Evolutionary conservation across 1,284 basidiomycete genomes (phyloP).

Genomic region (Microbotryomycetes sp.): DNA sequence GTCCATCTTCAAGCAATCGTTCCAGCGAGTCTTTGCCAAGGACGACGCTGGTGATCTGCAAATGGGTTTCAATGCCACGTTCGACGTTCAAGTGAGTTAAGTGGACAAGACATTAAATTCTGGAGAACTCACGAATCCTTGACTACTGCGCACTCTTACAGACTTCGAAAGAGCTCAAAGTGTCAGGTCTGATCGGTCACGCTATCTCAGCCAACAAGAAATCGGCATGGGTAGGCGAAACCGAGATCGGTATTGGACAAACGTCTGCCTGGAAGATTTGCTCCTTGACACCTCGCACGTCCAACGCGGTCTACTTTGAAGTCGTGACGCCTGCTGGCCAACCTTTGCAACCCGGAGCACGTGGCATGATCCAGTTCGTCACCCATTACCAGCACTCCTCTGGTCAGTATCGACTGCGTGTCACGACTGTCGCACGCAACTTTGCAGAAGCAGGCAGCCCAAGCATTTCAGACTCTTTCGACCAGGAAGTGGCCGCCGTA

Average conservation of each 20-base stretch:
- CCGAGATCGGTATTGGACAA: slow-evolving; percentile 97
- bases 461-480: slow-evolving; percentile 86
- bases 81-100: slow-evolving; percentile 78
- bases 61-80: slow-evolving; percentile 99
- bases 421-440: slow-evolving; percentile 93
- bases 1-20: slow-evolving; percentile 97
- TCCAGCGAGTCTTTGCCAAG: slow-evolving; percentile 88
- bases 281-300: slow-evolving; percentile 77
- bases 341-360: slow-evolving; percentile 80
- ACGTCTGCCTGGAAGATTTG: slow-evolving; percentile 99
- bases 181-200: slow-evolving; percentile 96
- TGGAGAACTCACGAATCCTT: neutral
- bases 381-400: slow-evolving; percentile 98
- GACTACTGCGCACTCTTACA: slow-evolving; percentile 41
- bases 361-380: slow-evolving; percentile 95
- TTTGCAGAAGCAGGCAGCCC: slow-evolving; percentile 96
- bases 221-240: slow-evolving; percentile 93
- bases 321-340: slow-evolving; percentile 98
- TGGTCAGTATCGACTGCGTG: slow-evolving; percentile 86
- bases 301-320: slow-evolving; percentile 94
- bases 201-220: slow-evolving; percentile 97
- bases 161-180: slow-evolving; percentile 98
- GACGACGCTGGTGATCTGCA: slow-evolving; percentile 86
- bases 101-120: neutral
- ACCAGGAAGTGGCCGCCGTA: slow-evolving; percentile 97